Conservation (phyloP, 352 stramenopile species). For the Paralagenidium karlingii region DNA sequence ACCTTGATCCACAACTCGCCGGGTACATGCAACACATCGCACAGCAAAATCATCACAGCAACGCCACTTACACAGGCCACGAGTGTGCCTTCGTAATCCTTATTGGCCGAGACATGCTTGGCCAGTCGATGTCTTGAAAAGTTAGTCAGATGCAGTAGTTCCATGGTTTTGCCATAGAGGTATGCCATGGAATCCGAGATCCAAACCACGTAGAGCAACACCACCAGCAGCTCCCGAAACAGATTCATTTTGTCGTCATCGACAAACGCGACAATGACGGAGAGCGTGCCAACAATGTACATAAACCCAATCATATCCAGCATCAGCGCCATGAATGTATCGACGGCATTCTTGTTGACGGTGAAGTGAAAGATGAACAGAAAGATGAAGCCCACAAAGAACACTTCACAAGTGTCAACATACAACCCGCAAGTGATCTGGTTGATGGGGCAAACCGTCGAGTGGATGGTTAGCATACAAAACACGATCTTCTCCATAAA, state of each 20-base stretch:
- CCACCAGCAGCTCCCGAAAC: constrained; percentile 51
- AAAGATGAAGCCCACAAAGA: constrained; percentile 28
- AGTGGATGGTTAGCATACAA: constrained; percentile 49
- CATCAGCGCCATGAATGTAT: constrained; percentile 32
- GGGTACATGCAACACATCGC: constrained; percentile 50
- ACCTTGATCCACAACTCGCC: constrained; percentile 70
- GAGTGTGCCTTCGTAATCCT: constrained; percentile 92
- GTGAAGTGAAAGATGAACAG: constrained; percentile 37
- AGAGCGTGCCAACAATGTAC: constrained; percentile 56
- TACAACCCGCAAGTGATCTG: constrained; percentile 41
- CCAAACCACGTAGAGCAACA: constrained; percentile 62
- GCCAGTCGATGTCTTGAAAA: too few species aligned
- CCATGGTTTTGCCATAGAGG: constrained; percentile 83
- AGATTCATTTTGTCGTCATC: constrained; percentile 37
- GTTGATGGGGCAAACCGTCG: constrained; percentile 56
- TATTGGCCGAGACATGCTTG: constrained; percentile 89
- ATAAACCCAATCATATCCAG: constrained; percentile 54
- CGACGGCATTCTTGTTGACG: constrained; percentile 11
- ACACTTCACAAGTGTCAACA: constrained; percentile 29
- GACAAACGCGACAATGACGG: constrained; percentile 46
- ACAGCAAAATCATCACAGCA: constrained; percentile 77
- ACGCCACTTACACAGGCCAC: constrained; percentile 75
- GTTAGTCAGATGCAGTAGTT: constrained; percentile 69
- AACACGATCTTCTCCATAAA: constrained; percentile 58
- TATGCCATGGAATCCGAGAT: constrained; percentile 90